phyloP scores from a whole-genome alignment of 2,329 filamentous ascomycete species.

The Neofusicoccum ribis region DNA sequence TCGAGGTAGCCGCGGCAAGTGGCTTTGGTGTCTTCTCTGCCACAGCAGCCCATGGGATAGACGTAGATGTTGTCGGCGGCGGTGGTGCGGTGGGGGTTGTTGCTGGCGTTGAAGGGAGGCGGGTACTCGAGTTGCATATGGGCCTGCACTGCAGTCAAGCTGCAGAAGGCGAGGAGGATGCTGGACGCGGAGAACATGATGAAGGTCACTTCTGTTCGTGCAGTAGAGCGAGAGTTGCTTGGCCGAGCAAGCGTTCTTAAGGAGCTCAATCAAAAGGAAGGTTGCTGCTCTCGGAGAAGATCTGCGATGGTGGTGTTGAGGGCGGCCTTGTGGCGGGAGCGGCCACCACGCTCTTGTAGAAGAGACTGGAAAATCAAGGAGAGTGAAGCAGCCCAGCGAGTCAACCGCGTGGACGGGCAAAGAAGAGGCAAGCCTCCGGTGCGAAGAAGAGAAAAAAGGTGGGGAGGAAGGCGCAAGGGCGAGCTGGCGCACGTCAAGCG shows the following conservation, averaged over 20 bases:
- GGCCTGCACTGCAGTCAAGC: constrained; percentile 14
- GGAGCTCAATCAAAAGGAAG: background rate
- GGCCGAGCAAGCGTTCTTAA: background rate
- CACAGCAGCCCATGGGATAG: constrained; percentile 18
- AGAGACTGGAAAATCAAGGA: background rate
- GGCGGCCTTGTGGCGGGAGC: background rate
- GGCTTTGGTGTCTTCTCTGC: constrained; percentile 4
- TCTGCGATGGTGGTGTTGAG: background rate
- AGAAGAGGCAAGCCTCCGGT: background rate
- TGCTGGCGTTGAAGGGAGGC: constrained; percentile 15
- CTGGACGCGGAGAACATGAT: background rate
- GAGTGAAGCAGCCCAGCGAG: background rate
- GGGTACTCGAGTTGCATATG: constrained; percentile 19
- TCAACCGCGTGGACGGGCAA: background rate
- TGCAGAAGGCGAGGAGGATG: background rate
- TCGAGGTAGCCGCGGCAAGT: constrained; percentile 16
- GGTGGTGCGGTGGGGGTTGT: constrained; percentile 15
- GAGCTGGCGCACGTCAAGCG: background rate
- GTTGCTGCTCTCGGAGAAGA: background rate
- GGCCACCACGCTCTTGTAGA: background rate
- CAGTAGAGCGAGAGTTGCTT: background rate
- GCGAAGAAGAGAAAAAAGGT: background rate
- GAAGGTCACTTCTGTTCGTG: background rate
- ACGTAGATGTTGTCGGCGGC: constrained; percentile 10
- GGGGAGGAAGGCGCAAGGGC: constrained; percentile 3